Evolutionary conservation across 257 asterid genomes (phyloP), one percentile per base, ranked within the genome.

Genomic region (Verbascum thapsus): DNA sequence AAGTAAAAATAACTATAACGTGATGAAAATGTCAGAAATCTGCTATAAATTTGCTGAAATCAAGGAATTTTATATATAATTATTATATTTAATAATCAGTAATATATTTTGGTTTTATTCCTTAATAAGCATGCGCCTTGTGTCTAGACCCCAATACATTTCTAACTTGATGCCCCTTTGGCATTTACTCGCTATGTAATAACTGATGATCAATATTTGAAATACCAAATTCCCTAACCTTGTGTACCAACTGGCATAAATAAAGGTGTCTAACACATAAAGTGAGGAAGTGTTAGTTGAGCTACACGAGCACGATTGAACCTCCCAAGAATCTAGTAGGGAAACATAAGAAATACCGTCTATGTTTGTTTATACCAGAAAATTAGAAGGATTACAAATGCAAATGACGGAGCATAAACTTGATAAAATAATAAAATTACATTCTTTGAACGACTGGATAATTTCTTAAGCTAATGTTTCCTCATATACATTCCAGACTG

Each of bases 171-270:
- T 26, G 32, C 32, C 3, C 32, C 32, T 26, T 26, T 26, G 32
- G 32, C 32, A 26, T 26, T 26, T 26, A 26, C 2, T n/a, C 32
- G 32, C 32, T 26, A 26, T 26, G 32, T 26, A 5, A 13, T 16
- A n/a, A 65, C 7, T 1, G 12, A 20, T 40, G 56, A 34, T 26
- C 47, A 62, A 73, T 30, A 61, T 2, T 8, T 10, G 6, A 30
- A 43, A 66, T 41, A 60, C 26, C 3, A 44, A 43, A 66, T 51
- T 38, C 54, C 69, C 72, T 40, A 53, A 87, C 99, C 99, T 90
- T 94, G 97, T n/a, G 99, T 90, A 22, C 99, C 99, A 22, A 94
- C 99, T 0, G 99, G 99, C 99, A 94, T 90, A 69, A 94, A 90
- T 35, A 94, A 74, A 56, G 97, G 99, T 53, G 97, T 90, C 72